A percentile compares a stretch with the other conserved stretches of the same genome.
phyloP scores from a whole-genome alignment of 495 filamentous ascomycete species.

The Aspergillus haitiensis region DNA sequence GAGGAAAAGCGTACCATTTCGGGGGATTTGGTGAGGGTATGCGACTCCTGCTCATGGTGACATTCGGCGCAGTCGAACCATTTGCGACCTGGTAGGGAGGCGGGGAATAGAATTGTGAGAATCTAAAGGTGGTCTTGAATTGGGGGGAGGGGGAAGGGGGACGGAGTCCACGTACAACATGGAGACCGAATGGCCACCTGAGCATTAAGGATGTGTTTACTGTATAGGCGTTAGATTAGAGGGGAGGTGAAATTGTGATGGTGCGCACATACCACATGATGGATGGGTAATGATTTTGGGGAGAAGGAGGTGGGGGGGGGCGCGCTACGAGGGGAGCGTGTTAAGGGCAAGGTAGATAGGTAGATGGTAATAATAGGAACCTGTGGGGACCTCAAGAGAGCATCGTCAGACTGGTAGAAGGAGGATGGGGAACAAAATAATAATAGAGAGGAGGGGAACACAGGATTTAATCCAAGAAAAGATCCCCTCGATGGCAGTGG shows the following conservation, averaged over 20 bases:
- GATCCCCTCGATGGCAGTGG: not conserved
- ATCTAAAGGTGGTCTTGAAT: not conserved
- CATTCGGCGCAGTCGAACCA: slow-evolving; percentile 99
- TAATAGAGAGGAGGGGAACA: not conserved
- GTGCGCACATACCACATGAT: slow-evolving; percentile 16
- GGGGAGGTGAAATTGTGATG: slow-evolving; percentile 3
- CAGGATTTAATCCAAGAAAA: slow-evolving; percentile 3
- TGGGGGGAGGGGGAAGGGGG: not conserved
- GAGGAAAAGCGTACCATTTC: slow-evolving; percentile 66
- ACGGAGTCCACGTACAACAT: slow-evolving; percentile 67
- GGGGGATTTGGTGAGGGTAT: slow-evolving; percentile 69
- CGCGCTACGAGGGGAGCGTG: no score
- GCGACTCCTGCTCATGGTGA: slow-evolving; percentile 77
- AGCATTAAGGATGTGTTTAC: slow-evolving; percentile 98
- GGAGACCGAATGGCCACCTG: slow-evolving; percentile 94
- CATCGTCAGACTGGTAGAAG: not conserved
- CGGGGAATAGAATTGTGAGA: not conserved
- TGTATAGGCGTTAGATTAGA: slow-evolving; percentile 26
- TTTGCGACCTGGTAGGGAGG: slow-evolving; percentile 65
- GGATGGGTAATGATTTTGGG: not conserved
- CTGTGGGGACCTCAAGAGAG: no score
- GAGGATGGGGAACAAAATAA: not conserved
- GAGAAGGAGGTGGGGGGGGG: not conserved
- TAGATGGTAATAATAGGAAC: no score
- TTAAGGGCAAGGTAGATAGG: no score